Base-by-base conservation (phyloP, 2,329 filamentous ascomycete species). In the Aureobasidium sp. region DNA sequence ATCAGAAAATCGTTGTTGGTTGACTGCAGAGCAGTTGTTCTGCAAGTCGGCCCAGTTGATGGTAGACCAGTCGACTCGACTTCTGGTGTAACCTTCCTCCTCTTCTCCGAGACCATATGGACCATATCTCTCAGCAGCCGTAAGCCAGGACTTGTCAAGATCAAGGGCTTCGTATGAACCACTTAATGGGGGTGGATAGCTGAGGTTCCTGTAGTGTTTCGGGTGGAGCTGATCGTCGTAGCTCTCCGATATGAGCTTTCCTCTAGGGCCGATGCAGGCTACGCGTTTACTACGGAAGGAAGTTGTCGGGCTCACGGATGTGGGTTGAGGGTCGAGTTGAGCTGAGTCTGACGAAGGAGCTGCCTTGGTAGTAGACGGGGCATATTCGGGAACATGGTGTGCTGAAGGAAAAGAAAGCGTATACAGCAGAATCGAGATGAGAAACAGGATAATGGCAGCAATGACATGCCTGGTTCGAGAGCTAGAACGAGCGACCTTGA, bases 11-110 rank as follows among this genome's bases (percentile, higher is more conserved):
- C 89, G 83, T 44, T 81, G 81, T 58, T 81, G 77, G 72, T 93
- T 93, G 66, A 77, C 79, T 65, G 81, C 74, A 0, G 84, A 72
- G 68, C 89, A 92, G 20, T 80, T 75, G 45, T 82, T 76, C 70
- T 91, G 88, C 22, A 91, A 76, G 37, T 80, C 75, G 12, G 86
- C 86, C 88, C 89, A 92, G 66, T 84, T 80, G 37, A 90, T 80
- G 31, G 78, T 76, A 34, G 83, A 77, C 85, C 87, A 91, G 27
- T 84, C 75, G 11, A 84, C 72, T 9, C 49, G 44, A 5, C 61
- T 64, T 34, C 63, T 79, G 75, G 61, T 79, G 36, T 66, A 66
- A 5, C 11, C 78, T 58, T 82, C 80, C 62, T 74, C 74, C 62
- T 79, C 75, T 31, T 80, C 77, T 4, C 74, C 74, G 65, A 83